Evolutionary conservation across 2,329 filamentous ascomycete species (phyloP), one percentile per base, ranked within the genome.

Genomic region (Pseudocercospora pini-densiflorae): DNA sequence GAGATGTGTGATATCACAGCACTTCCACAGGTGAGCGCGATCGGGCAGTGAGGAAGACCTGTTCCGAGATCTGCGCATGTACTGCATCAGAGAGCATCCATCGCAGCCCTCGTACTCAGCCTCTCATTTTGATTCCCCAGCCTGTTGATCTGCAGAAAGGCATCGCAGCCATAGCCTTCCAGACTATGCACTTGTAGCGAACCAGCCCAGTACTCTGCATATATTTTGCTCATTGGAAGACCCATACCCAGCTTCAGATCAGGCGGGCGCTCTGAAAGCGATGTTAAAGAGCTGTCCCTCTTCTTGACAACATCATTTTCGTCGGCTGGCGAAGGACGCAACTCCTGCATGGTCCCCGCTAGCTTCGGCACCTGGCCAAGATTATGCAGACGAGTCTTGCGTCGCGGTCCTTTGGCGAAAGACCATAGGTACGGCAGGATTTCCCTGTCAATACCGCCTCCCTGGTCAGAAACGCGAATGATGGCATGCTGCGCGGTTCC

Each of bases 111-210:
- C 12, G 83, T 85, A 19, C 86, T 93, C 68, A 99, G 84, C 79
- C 97, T 93, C 82, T 99, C 95, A 76, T 98, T 97, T 84, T 97
- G 97, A 79, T 99, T 99, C 21, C 95, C 95, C 64, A 99, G 84
- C 78, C 97, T 96, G 5, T 93, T 97, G 67, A 99, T 97, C 77
- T 98, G 94, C 69, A 99, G 81, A 76, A 99, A 99, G 0, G 92
- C 94, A 81, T 99, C 95, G 6, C 96, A 93, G 14, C 95, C 95
- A 77, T 97, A 98, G 0, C 95, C 96, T 77, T 97, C 94, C 7
- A 99, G 82, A 75, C 92, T 97, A 77, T 98, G 94, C 65, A 98
- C 80, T 74, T 97, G 92, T 8, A 99, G 82, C 73, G 88, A 95
- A 24, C 95, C 95, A 2, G 95, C 95, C 95, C 95, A 99, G 79